Evolutionary conservation across 2,329 filamentous ascomycete genomes (phyloP).

Genomic region (Nothophoma quercina): DNA sequence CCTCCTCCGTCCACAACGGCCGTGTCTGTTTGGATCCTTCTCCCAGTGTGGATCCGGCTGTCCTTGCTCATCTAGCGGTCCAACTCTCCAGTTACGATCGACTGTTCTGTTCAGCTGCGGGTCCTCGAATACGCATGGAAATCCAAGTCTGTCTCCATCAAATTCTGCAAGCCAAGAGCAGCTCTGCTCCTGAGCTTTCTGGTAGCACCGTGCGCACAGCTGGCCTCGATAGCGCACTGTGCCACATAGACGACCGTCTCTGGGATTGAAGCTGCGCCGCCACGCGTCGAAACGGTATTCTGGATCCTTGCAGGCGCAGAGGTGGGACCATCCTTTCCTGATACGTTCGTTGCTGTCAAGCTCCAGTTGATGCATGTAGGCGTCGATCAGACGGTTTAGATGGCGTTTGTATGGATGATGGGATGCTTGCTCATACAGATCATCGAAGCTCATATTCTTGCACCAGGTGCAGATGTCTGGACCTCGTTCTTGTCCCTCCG

Average conservation of each 20-base stretch:
- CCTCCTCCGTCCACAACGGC: conserved; percentile 27
- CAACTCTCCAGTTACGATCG: conserved; percentile 31
- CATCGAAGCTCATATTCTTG: conserved; percentile 35
- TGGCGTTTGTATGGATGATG: conserved; percentile 16
- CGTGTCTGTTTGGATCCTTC: conserved; percentile 30
- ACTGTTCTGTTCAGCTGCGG: conserved; percentile 17
- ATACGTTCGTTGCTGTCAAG: conserved; percentile 27
- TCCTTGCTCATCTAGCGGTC: conserved; percentile 27
- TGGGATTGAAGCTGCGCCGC: conserved; percentile 31
- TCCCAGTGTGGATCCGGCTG: conserved; percentile 32
- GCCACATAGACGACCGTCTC: conserved; percentile 27
- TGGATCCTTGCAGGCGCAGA: conserved; percentile 35
- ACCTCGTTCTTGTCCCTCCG: conserved; percentile 29
- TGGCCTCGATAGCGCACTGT: conserved; percentile 32
- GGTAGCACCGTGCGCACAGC: conserved; percentile 31
- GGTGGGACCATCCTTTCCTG: conserved; percentile 28
- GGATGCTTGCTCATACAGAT: conserved; percentile 26
- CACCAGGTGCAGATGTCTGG: conserved; percentile 34
- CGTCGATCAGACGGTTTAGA: conserved; percentile 25
- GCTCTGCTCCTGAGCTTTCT: conserved; percentile 27
- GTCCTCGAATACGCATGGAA: conserved; percentile 35
- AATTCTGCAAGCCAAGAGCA: conserved; percentile 32
- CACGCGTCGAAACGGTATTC: conserved; percentile 26
- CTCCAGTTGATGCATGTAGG: conserved; percentile 30
- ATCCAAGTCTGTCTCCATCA: conserved; percentile 31